Evolutionary conservation across 768 basidiomycete species (phyloP).

Genomic region (Trametes maxima): DNA sequence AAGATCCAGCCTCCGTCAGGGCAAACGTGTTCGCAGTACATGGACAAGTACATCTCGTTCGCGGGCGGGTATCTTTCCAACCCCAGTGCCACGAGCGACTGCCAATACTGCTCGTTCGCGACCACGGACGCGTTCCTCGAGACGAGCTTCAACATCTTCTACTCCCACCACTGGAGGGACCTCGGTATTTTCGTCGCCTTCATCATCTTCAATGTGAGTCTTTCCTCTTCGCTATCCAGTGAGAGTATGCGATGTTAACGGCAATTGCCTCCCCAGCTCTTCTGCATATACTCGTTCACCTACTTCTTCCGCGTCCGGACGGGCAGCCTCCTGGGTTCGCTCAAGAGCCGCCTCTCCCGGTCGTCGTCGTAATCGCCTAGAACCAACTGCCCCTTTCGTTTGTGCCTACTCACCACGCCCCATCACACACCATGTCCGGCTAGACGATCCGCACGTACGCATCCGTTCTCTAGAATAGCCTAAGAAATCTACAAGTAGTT

Average conservation of each 20-base stretch:
- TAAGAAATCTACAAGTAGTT: neutral
- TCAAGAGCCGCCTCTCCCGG: conserved; percentile 10
- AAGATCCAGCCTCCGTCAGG: conserved; percentile 50
- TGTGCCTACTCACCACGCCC: neutral
- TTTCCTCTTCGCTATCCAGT: neutral
- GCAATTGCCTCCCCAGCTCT: conserved; percentile 39
- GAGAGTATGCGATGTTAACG: neutral
- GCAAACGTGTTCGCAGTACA: conserved; percentile 50
- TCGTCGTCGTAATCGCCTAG: neutral
- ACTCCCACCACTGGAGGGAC: conserved; percentile 51
- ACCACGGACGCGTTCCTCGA: conserved; percentile 62
- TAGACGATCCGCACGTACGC: neutral
- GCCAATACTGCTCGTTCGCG: conserved; percentile 58
- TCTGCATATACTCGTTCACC: conserved; percentile 51
- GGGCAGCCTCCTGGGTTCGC: conserved; percentile 16
- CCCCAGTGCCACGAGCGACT: conserved; percentile 39
- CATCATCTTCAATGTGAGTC: conserved; percentile 47
- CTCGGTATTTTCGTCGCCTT: conserved; percentile 49
- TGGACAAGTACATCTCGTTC: conserved; percentile 42
- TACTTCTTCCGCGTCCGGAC: conserved; percentile 54
- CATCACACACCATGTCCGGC: neutral
- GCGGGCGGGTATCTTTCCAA: conserved; percentile 54
- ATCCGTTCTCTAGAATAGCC: neutral
- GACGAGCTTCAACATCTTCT: conserved; percentile 61
- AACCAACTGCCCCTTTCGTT: neutral